Evolutionary conservation across 176 grass and related monocot species (phyloP).

Genomic region (Oryza coarctata): DNA sequence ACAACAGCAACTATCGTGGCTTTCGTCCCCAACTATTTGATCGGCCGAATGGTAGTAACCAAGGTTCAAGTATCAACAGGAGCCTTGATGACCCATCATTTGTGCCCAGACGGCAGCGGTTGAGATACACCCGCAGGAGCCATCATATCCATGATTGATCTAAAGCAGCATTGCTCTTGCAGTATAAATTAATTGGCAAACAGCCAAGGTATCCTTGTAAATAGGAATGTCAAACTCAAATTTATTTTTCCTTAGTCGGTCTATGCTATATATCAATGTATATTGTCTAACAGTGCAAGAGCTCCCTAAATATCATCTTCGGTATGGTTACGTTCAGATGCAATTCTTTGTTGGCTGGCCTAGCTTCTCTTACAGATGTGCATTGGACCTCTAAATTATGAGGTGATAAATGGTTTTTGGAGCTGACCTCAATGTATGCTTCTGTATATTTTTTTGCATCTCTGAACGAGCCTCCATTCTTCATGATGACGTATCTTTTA

Average conservation of each 20-base stretch:
- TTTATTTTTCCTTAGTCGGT: conserved; percentile 19
- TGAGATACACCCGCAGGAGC: conserved; percentile 44
- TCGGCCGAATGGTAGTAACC: conserved; percentile 5
- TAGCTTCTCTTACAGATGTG: not conserved
- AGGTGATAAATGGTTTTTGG: not conserved
- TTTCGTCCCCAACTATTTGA: conserved; percentile 16
- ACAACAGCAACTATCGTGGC: conserved; percentile 5
- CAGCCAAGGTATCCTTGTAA: conserved; percentile 37
- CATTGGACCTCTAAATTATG: not conserved
- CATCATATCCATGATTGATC: conserved; percentile 29
- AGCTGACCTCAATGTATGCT: not conserved
- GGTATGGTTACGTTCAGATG: not conserved
- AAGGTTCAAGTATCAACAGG: conserved; percentile 3
- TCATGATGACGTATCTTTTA: not conserved
- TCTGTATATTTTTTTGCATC: not conserved
- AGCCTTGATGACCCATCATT: conserved; percentile 36
- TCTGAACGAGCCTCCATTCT: not conserved
- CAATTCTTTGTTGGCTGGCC: not conserved
- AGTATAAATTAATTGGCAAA: conserved; percentile 30
- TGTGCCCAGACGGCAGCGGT: conserved; percentile 36
- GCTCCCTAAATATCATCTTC: not conserved
- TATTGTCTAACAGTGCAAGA: conserved; percentile 24
- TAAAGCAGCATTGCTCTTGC: not conserved
- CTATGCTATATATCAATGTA: conserved; percentile 17
- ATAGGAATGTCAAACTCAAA: not conserved